Percentiles rank a stretch among this genome's conserved stretches.
phyloP scores from a whole-genome alignment of 2,329 filamentous ascomycete species.

The Cladosporium phlei region DNA sequence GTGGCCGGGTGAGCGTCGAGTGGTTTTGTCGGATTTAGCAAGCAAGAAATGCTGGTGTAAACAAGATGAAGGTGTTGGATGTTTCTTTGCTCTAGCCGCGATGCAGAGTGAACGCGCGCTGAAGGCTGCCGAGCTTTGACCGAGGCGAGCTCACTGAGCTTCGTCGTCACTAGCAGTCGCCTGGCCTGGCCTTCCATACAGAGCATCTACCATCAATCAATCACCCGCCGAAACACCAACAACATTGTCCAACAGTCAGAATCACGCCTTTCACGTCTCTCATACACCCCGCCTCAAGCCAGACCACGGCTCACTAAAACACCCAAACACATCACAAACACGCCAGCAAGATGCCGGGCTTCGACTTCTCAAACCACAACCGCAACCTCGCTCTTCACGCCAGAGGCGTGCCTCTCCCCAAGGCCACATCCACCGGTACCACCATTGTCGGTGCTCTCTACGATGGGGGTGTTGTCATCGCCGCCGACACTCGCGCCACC shows the following conservation, averaged over 20 bases:
- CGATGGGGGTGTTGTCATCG: constrained; percentile 95
- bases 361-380: constrained; percentile 99
- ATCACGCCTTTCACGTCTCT: neutral
- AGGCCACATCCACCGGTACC: constrained; percentile 96
- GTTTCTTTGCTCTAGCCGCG: constrained; percentile 2
- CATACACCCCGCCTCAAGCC: neutral
- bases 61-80: neutral
- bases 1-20: neutral
- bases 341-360: constrained; percentile 69
- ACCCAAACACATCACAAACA: neutral
- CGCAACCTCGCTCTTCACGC: constrained; percentile 95
- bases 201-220: neutral
- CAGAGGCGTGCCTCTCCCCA: constrained; percentile 87
- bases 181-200: neutral
- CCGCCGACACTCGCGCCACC: constrained; percentile 95
- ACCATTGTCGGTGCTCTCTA: constrained; percentile 98
- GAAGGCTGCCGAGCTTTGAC: neutral
- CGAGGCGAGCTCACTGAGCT: constrained; percentile 6
- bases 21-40: neutral
- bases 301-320: neutral
- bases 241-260: neutral
- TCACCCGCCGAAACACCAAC: neutral
- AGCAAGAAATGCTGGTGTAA: neutral
- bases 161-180: constrained; percentile 7
- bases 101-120: neutral